Conservation (phyloP, 208 protist species). For the Leishmania tarentolae region DNA sequence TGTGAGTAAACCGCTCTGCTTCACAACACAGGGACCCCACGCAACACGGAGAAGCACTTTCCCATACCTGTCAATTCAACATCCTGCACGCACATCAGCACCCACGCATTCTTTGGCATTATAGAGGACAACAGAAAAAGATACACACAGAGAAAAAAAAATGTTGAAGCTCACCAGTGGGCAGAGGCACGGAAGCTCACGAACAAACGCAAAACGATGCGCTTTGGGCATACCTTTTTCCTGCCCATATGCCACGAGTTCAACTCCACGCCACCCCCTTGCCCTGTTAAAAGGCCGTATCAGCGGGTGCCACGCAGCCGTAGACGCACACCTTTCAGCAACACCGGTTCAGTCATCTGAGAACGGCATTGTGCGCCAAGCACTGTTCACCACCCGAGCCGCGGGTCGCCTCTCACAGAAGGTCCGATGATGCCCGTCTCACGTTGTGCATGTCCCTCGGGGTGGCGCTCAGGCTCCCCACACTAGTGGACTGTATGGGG, state of each 20-base stretch:
- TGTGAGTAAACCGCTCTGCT: neutral
- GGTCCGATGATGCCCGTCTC: no score
- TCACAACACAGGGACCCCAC: neutral
- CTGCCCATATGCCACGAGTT: neutral
- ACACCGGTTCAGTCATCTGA: neutral
- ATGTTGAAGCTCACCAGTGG: neutral
- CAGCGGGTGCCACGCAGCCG: neutral
- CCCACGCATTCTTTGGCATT: neutral
- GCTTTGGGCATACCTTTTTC: neutral
- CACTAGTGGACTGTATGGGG: no score
- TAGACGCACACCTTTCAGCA: neutral
- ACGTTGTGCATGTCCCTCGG: no score
- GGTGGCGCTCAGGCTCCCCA: neutral
- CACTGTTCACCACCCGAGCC: neutral
- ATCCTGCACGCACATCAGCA: neutral
- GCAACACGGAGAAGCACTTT: no score
- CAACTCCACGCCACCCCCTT: neutral
- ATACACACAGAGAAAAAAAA: neutral
- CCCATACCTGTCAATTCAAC: neutral
- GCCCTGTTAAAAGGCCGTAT: neutral
- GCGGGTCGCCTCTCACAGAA: no score
- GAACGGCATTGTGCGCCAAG: neutral
- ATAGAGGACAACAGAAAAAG: neutral
- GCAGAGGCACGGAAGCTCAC: neutral
- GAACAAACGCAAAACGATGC: no score